Percentiles rank a stretch among this genome's conserved stretches.
phyloP scores from a whole-genome alignment of 257 asterid species.

The Lantana camara region DNA sequence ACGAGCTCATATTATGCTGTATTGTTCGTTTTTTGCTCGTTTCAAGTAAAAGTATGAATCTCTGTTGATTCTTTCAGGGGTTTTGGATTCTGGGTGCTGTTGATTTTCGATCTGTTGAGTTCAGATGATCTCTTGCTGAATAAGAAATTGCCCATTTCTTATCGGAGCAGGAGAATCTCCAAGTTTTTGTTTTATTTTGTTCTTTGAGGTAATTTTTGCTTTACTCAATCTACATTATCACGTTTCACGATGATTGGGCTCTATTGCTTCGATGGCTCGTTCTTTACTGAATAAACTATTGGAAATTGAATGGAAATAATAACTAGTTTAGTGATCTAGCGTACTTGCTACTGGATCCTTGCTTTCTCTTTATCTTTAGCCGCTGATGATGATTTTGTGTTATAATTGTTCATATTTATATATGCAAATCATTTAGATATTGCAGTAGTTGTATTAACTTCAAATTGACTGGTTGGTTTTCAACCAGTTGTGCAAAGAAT shows the following conservation, averaged over 20 bases:
- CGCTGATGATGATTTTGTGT: slow-evolving; percentile 3
- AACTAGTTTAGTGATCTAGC: slow-evolving; percentile 20
- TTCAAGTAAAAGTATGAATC: slow-evolving; percentile 36
- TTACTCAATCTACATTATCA: slow-evolving; percentile 48
- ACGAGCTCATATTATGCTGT: slow-evolving; percentile 23
- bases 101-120: slow-evolving; percentile 60
- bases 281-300: slow-evolving; percentile 12
- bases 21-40: slow-evolving; percentile 25
- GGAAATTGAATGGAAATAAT: slow-evolving; percentile 24
- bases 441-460: slow-evolving; percentile 25
- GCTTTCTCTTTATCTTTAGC: slow-evolving; percentile 13
- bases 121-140: slow-evolving; percentile 48
- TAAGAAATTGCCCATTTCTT: slow-evolving; percentile 32
- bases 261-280: slow-evolving; percentile 24
- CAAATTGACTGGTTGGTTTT: slow-evolving; percentile 26
- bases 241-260: slow-evolving; percentile 30
- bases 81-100: slow-evolving; percentile 42
- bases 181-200: slow-evolving; percentile 30
- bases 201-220: slow-evolving; percentile 30
- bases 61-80: slow-evolving; percentile 35
- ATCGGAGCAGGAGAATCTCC: slow-evolving; percentile 29
- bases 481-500: slow-evolving; percentile 40
- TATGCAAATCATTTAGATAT: neutral
- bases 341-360: slow-evolving; percentile 41
- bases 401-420: neutral